Base-by-base conservation (phyloP, 306 rosid species). In the Cucurbita maxima region DNA sequence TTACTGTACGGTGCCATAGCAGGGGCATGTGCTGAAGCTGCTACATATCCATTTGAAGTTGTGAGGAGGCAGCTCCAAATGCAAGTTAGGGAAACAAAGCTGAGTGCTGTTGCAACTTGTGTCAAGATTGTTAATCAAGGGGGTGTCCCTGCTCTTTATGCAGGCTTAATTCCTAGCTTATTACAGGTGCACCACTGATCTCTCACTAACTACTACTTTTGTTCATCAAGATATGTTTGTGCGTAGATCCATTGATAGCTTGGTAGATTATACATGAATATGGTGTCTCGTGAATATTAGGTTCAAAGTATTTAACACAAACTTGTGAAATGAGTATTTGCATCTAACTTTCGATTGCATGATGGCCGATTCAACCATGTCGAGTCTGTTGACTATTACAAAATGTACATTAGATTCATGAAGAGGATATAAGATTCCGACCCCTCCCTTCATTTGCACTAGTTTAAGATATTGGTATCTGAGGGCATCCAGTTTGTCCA, bases 21-120 rank as follows among this genome's bases (percentile, higher is more conserved):
- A 0, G 97, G 99, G 77, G 90, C 92, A 41, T 95, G 96, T 79
- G 85, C 97, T 71, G 97, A 95, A 87, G 97, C 96, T 36, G 88
- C 92, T 41, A 94, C 99, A 10, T 94, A 94, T 83, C 99, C 99
- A 5, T 94, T 94, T 83, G 99, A 94, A 84, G 99, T 94, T 81
- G 90, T 94, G 74, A 87, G 97, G 82, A 89, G 97, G 77, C 88
- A 81, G 66, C 97, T 94, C 71, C 99, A 94, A 81, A 71, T 94
- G 96, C 99, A 94, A 84, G 92, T 84, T 77, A 92, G 83, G 73
- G 82, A 92, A 52, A 79, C 86, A 25, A 84, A 73, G 77, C 73
- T 91, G 85, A 88, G 88, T 79, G 80, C 99, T 10, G 12, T 94
- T 18, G 92, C 92, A 60, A 94, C 99, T 76, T 84, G 84, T 80